Percentiles rank a stretch among this genome's conserved stretches.
phyloP scores from a whole-genome alignment of 805 yeast species.

The Monosporozyma yasuniensis region DNA sequence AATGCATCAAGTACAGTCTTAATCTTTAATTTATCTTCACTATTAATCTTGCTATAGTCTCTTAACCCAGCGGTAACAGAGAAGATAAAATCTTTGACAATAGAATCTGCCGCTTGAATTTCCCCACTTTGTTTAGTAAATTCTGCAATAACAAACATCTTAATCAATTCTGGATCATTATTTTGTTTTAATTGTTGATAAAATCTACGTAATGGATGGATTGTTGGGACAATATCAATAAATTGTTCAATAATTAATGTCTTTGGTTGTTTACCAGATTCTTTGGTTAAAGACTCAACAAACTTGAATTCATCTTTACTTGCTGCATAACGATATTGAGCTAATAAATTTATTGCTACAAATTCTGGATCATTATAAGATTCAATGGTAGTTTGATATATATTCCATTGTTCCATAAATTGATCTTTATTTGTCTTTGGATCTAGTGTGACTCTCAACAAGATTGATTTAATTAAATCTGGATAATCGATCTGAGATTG shows the following conservation, averaged over 20 bases:
- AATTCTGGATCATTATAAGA: conserved; percentile 6
- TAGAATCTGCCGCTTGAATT: not conserved
- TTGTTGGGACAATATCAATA: conserved; percentile 15
- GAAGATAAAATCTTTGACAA: not conserved
- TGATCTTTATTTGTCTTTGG: conserved; percentile 5
- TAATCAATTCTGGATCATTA: conserved; percentile 15
- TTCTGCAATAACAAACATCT: conserved; percentile 20
- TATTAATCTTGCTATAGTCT: not conserved
- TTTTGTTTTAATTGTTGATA: conserved; percentile 17
- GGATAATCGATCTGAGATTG: not conserved
- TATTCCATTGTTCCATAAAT: not conserved
- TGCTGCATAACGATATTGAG: conserved; percentile 10
- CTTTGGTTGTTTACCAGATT: not conserved
- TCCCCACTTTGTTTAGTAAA: conserved; percentile 11
- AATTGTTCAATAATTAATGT: conserved; percentile 13
- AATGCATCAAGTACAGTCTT: not conserved
- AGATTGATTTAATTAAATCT: conserved; percentile 4
- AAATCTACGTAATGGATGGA: conserved; percentile 14
- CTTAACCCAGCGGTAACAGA: not conserved
- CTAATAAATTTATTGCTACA: conserved; percentile 19
- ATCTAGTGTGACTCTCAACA: conserved; percentile 12
- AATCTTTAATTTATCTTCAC: not conserved
- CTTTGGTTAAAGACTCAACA: not conserved
- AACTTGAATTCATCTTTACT: conserved; percentile 11
- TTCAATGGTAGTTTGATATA: not conserved